Percentiles rank a stretch among this genome's conserved stretches.
Evolutionary conservation across 768 basidiomycete genomes (phyloP).

Genomic region (Boletus rubropictus): DNA sequence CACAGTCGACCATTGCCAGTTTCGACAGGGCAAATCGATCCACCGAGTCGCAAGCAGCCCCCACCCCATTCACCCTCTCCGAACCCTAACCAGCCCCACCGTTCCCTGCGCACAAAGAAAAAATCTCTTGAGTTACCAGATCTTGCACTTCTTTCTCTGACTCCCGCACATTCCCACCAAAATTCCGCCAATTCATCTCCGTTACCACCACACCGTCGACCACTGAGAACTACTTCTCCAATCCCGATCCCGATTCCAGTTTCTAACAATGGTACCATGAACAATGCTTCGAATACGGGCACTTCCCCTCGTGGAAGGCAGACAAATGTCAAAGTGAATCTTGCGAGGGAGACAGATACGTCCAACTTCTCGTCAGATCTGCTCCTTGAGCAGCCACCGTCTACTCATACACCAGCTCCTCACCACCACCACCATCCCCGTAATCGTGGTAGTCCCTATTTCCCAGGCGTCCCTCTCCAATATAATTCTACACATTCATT

Average conservation of each 20-base stretch:
- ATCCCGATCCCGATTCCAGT: conserved; percentile 43
- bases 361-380: conserved; percentile 35
- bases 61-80: conserved; percentile 37
- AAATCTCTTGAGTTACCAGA: conserved; percentile 73
- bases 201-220: conserved; percentile 37
- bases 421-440: conserved; percentile 28
- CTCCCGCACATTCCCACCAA: conserved; percentile 35
- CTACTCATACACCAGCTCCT: conserved; percentile 38
- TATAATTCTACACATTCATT: conserved; percentile 44
- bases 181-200: conserved; percentile 37
- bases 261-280: conserved; percentile 35
- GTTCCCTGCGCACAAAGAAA: conserved; percentile 62
- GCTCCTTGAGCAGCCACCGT: conserved; percentile 39
- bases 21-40: conserved; percentile 24
- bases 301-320: conserved; percentile 33
- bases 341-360: conserved; percentile 22
- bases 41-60: conserved; percentile 12
- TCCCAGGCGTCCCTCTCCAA: conserved; percentile 32
- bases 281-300: conserved; percentile 32
- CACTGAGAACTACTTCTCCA: conserved; percentile 40
- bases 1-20: conserved; percentile 26
- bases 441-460: conserved; percentile 30
- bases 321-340: conserved; percentile 26
- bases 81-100: conserved; percentile 42
- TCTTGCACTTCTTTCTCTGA: conserved; percentile 49